phyloP scores from a whole-genome alignment of 768 basidiomycete genomes.

The Scleroderma bovista region DNA sequence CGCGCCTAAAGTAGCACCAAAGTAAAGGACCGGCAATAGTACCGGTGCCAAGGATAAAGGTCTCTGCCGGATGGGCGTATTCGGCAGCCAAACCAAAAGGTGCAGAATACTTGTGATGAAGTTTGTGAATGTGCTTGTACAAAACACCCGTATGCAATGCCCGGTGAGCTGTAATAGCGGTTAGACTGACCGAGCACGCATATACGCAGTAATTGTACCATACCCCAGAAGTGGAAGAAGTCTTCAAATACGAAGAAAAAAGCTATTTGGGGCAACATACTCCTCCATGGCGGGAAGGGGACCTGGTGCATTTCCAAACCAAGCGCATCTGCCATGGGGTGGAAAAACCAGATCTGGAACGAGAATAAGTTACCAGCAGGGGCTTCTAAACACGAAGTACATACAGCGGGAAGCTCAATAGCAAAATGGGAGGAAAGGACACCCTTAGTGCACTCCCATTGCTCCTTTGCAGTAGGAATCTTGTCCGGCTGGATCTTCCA shows the following conservation, averaged over 20 bases:
- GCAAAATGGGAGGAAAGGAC: slow-evolving; percentile 96
- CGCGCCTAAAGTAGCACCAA: slow-evolving; percentile 68
- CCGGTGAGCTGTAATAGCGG: slow-evolving; percentile 63
- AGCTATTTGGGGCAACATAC: slow-evolving; percentile 70
- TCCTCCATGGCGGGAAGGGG: slow-evolving; percentile 72
- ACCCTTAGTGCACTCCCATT: slow-evolving; percentile 94
- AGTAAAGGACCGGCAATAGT: slow-evolving; percentile 86
- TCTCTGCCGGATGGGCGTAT: slow-evolving; percentile 96
- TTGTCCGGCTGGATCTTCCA: slow-evolving; percentile 94
- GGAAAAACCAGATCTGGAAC: slow-evolving; percentile 83
- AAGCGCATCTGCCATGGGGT: slow-evolving; percentile 79
- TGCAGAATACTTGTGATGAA: slow-evolving; percentile 96
- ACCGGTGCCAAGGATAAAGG: slow-evolving; percentile 89
- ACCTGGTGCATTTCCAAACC: slow-evolving; percentile 93
- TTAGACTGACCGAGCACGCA: background rate
- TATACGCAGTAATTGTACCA: slow-evolving; percentile 14
- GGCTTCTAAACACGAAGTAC: slow-evolving; percentile 18
- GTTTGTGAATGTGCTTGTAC: slow-evolving; percentile 92
- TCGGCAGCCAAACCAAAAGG: slow-evolving; percentile 97
- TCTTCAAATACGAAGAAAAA: slow-evolving; percentile 97
- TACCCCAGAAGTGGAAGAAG: slow-evolving; percentile 86
- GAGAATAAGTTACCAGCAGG: background rate
- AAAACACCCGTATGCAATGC: slow-evolving; percentile 78
- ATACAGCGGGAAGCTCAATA: slow-evolving; percentile 82
- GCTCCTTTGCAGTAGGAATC: slow-evolving; percentile 71